Conservation (phyloP, 192 early-diverging fungal genomes). For the Coemansia sp. region DNA sequence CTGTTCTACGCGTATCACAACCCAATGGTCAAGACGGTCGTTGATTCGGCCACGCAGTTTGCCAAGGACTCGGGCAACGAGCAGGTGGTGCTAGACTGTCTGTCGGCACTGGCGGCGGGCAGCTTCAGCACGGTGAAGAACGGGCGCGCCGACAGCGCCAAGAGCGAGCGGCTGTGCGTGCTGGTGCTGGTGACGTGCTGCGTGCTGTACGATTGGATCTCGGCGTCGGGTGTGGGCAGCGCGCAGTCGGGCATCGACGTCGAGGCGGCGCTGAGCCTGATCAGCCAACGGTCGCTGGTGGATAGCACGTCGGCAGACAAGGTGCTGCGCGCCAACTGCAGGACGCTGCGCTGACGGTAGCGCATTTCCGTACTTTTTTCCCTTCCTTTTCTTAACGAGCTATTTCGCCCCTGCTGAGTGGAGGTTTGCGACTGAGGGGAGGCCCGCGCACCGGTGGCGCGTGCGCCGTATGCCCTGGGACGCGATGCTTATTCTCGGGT, state of each 20-base stretch:
- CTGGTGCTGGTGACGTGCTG: conserved; percentile 84
- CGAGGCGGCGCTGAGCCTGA: conserved; percentile 35
- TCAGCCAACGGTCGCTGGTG: conserved; percentile 28
- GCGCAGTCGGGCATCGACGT: conserved; percentile 79
- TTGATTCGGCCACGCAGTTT: conserved; percentile 70
- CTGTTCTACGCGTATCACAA: conserved; percentile 95
- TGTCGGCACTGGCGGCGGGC: conserved; percentile 70
- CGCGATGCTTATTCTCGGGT: background rate
- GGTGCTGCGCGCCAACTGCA: conserved; percentile 41
- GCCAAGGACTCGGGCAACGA: conserved; percentile 55
- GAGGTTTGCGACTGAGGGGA: no score
- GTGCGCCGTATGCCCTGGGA: background rate
- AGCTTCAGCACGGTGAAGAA: conserved; percentile 78
- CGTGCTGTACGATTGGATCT: conserved; percentile 89
- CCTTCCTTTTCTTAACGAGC: background rate
- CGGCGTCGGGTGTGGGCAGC: conserved; percentile 68
- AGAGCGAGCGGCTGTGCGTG: conserved; percentile 69
- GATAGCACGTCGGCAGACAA: conserved; percentile 37
- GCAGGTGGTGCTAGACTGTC: conserved; percentile 60
- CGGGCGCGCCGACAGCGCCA: conserved; percentile 52
- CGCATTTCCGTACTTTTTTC: background rate
- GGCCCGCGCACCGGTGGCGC: background rate
- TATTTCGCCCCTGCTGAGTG: background rate
- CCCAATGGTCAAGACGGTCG: conserved; percentile 86
- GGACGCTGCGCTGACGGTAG: conserved; percentile 24